Evolutionary conservation across 306 rosid genomes (phyloP).

Genomic region (Malus sylvestris): DNA sequence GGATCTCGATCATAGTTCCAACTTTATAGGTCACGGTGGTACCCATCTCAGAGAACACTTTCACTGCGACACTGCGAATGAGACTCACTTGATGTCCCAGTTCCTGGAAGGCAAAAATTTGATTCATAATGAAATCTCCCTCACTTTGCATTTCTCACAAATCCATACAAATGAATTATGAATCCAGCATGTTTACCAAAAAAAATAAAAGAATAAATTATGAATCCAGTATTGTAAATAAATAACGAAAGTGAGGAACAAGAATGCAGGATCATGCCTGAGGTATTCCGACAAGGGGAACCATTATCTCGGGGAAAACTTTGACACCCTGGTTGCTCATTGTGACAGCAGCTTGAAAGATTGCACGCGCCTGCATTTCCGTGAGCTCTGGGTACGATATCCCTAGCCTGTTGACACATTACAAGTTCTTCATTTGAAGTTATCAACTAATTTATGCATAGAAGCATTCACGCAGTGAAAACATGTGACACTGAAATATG

Average conservation of each 20-base stretch:
- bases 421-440: not conserved
- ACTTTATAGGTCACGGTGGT: slow-evolving; percentile 70
- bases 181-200: not conserved
- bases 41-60: slow-evolving; percentile 81
- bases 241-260: not conserved
- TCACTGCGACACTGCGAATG: slow-evolving; percentile 57
- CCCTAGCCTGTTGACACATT: slow-evolving; percentile 58
- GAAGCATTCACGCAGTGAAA: not conserved
- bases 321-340: slow-evolving; percentile 54
- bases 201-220: too few species aligned
- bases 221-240: not conserved
- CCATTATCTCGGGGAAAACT: slow-evolving; percentile 96
- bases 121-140: not conserved
- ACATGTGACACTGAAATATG: not conserved
- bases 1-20: slow-evolving; percentile 97
- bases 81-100: slow-evolving; percentile 66
- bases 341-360: slow-evolving; percentile 85
- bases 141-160: not conserved
- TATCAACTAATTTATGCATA: not conserved
- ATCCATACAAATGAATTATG: not conserved
- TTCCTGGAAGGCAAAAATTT: slow-evolving; percentile 44
- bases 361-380: slow-evolving; percentile 91
- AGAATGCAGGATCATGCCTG: slow-evolving; percentile 42
- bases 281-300: slow-evolving; percentile 96
- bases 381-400: slow-evolving; percentile 91